A percentile compares a stretch with the other conserved stretches of the same genome.
Evolutionary conservation across 768 basidiomycete species (phyloP).

Genomic region (Rhizopogon sp.): DNA sequence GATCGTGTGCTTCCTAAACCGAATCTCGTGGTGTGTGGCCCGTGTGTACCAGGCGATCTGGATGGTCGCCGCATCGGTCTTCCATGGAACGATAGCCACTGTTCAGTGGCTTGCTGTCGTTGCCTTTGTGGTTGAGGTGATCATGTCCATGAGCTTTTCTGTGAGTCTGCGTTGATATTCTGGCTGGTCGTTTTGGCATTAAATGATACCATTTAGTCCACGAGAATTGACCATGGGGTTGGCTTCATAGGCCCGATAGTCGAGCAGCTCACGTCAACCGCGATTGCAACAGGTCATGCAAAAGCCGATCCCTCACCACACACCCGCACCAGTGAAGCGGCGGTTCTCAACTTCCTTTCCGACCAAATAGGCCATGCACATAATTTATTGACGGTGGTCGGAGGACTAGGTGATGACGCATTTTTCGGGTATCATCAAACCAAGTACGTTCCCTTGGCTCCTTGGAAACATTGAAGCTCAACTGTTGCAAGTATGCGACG

Average conservation of each 20-base stretch:
- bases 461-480: not conserved
- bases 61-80: not conserved
- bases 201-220: not conserved
- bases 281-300: not conserved
- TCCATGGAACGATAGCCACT: not conserved
- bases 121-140: not conserved
- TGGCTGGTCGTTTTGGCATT: no score
- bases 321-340: conserved; percentile 1
- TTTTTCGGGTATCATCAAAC: conserved; percentile 17
- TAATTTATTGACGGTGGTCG: conserved; percentile 17
- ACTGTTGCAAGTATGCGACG: conserved; percentile 6
- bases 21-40: conserved; percentile 12
- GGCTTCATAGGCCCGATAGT: conserved; percentile 1
- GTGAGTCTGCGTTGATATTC: not conserved
- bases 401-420: conserved; percentile 11
- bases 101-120: conserved; percentile 1
- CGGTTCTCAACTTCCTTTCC: conserved; percentile 19
- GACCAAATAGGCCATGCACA: conserved; percentile 26
- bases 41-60: not conserved
- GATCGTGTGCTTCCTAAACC: conserved; percentile 55
- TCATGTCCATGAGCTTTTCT: not conserved
- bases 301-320: not conserved
- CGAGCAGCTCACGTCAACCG: not conserved
- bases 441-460: conserved; percentile 10
- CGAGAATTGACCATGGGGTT: not conserved